Evolutionary conservation across 2,329 filamentous ascomycete species (phyloP).

Genomic region (Ceratocystis cacaofunesta): DNA sequence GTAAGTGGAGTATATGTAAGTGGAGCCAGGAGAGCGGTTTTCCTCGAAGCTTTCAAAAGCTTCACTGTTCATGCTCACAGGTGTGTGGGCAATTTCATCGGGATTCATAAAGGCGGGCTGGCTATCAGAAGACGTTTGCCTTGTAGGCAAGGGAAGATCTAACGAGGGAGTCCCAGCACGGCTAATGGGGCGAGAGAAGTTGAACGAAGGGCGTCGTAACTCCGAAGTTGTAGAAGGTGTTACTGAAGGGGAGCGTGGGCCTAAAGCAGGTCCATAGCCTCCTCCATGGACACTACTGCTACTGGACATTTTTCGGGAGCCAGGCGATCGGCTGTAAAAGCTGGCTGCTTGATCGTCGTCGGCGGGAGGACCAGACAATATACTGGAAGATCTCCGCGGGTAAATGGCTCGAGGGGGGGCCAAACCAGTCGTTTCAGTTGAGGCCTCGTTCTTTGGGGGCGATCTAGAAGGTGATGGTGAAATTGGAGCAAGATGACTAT

Average conservation of each 20-base stretch:
- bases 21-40: slow-evolving; percentile 33
- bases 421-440: slow-evolving; percentile 25
- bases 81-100: slow-evolving; percentile 53
- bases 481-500: slow-evolving; percentile 27
- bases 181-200: slow-evolving; percentile 86
- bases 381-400: slow-evolving; percentile 41
- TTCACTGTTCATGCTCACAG: slow-evolving; percentile 58
- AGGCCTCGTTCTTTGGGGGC: slow-evolving; percentile 10
- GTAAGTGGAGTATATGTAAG: slow-evolving; percentile 80
- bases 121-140: slow-evolving; percentile 52
- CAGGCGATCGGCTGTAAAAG: slow-evolving; percentile 37
- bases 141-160: slow-evolving; percentile 36
- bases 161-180: slow-evolving; percentile 44
- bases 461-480: slow-evolving; percentile 22
- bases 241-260: slow-evolving; percentile 37
- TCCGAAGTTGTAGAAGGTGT: slow-evolving; percentile 81
- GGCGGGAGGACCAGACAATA: slow-evolving; percentile 50
- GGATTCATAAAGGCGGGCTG: slow-evolving; percentile 42
- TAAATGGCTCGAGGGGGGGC: slow-evolving; percentile 37
- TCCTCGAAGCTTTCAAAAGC: slow-evolving; percentile 39
- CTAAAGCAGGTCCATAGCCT: slow-evolving; percentile 28
- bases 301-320: slow-evolving; percentile 56
- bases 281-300: slow-evolving; percentile 38
- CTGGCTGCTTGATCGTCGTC: slow-evolving; percentile 42
- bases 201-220: slow-evolving; percentile 63